Evolutionary conservation across 192 early-diverging fungal species (phyloP), one percentile per base, ranked within the genome.

Genomic region (Backusella psychrophila): DNA sequence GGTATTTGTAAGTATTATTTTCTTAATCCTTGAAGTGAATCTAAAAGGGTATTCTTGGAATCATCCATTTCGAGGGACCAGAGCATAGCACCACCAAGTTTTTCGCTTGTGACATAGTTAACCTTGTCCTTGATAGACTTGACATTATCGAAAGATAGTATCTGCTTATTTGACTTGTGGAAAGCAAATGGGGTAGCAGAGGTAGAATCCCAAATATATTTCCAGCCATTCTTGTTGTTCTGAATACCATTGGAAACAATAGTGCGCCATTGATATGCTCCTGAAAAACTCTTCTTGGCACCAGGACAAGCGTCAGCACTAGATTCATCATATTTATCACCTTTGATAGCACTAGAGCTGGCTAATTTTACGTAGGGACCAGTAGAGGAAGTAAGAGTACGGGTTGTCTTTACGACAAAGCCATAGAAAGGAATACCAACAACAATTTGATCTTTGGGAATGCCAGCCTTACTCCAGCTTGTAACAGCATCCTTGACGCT

Each of bases 141-240:
- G 12, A 85, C 56, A 44, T 89, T 89, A 76, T 96, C 95, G 77
- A 91, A 96, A 14, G 91, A 90, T 42, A 90, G 90, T 76, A 95
- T 73, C 5, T 93, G 85, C 4, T 84, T 80, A 8, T 86, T 85
- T 3, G 52, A 53, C 5, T 80, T 68, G 75, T 92, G 91, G 79
- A 91, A 94, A 66, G 91, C 85, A 73, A 90, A 92, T 31, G 90
- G 83, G 0, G 95, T 93, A 76, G 88, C 81, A 70, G 93, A 91
- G 35, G 72, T 69, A 2, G 87, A 85, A 49, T 95, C 93, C 91
- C 91, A 96, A 76, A 88, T 85, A 21, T 88, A 80, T 7, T 84
- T 74, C 78, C 90, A 92, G 15, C 87, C 87, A 38, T 53, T 38
- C 12, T 63, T 19, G 31, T 49, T 77, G 0, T 66, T 35, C 0